Evolutionary conservation across 805 yeast genomes (phyloP).

Genomic region (Kuraishia piskuri): DNA sequence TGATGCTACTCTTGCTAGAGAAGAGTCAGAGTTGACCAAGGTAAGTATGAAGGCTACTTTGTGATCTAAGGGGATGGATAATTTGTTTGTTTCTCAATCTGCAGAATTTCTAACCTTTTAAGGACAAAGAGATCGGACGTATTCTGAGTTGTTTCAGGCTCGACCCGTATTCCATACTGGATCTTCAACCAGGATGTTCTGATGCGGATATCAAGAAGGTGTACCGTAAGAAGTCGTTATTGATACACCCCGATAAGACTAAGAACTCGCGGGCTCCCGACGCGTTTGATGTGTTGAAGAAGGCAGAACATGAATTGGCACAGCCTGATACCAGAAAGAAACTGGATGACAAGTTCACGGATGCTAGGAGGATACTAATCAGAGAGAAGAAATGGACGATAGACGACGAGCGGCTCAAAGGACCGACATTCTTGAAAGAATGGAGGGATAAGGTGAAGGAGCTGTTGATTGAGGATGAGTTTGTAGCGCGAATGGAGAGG

Average conservation of each 20-base stretch:
- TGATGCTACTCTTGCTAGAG: slow-evolving; percentile 1
- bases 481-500: slow-evolving; percentile 30
- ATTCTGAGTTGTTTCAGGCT: slow-evolving; percentile 36
- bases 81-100: too few species aligned
- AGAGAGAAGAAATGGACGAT: slow-evolving; percentile 26
- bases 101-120: too few species aligned
- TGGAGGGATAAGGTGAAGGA: slow-evolving; percentile 36
- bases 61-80: too few species aligned
- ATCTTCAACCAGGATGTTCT: slow-evolving; percentile 32
- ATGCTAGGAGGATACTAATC: slow-evolving; percentile 30
- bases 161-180: slow-evolving; percentile 50
- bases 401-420: slow-evolving; percentile 26
- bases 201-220: slow-evolving; percentile 31
- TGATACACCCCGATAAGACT: slow-evolving; percentile 65
- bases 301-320: slow-evolving; percentile 35
- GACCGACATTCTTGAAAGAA: slow-evolving; percentile 25
- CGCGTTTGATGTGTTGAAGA: slow-evolving; percentile 54
- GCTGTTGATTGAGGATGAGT: slow-evolving; percentile 36
- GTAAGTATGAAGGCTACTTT: too few species aligned
- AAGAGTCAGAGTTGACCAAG: slow-evolving; percentile 4
- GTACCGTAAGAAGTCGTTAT: slow-evolving; percentile 50
- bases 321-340: slow-evolving; percentile 28
- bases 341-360: slow-evolving; percentile 36
- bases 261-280: slow-evolving; percentile 46
- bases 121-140: slow-evolving; percentile 48